phyloP scores from a whole-genome alignment of 768 basidiomycete genomes.

The Agaricus blazei region DNA sequence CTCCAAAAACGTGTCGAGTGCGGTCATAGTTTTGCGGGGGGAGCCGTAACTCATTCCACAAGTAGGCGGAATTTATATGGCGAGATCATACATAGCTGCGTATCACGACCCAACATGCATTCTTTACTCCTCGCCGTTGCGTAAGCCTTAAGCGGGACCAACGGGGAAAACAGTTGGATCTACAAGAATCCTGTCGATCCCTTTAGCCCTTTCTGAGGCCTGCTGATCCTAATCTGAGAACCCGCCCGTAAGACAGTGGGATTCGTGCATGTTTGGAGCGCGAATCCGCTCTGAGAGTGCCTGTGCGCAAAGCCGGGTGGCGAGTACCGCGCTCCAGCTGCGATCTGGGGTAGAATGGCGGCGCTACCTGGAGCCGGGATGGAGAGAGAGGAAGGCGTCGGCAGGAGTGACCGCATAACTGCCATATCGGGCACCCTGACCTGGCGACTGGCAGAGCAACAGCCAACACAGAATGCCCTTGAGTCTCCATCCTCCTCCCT shows the following conservation, averaged over 20 bases:
- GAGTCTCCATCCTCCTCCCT: background rate
- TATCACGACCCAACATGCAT: background rate
- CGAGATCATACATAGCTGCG: background rate
- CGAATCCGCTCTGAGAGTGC: background rate
- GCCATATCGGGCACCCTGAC: conserved; percentile 8
- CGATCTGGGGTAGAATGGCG: background rate
- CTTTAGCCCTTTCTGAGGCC: too few relatives aligned
- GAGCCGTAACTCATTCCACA: background rate
- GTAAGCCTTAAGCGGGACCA: background rate
- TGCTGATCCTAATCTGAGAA: too few relatives aligned
- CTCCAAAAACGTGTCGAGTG: background rate
- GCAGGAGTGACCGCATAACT: background rate
- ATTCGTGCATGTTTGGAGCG: too few relatives aligned
- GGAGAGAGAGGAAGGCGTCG: background rate
- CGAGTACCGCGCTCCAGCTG: conserved; percentile 2
- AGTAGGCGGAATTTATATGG: background rate
- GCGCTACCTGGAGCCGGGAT: background rate
- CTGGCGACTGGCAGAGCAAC: background rate
- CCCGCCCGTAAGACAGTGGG: too few relatives aligned
- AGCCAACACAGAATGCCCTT: background rate
- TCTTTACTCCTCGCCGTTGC: conserved; percentile 10
- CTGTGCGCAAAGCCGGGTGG: background rate
- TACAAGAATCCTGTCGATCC: too few relatives aligned
- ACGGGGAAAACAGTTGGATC: background rate
- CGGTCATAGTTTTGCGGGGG: background rate